Conservation (phyloP, 129 eudicot genomes). For the Pseudognaphalium luteoalbum region DNA sequence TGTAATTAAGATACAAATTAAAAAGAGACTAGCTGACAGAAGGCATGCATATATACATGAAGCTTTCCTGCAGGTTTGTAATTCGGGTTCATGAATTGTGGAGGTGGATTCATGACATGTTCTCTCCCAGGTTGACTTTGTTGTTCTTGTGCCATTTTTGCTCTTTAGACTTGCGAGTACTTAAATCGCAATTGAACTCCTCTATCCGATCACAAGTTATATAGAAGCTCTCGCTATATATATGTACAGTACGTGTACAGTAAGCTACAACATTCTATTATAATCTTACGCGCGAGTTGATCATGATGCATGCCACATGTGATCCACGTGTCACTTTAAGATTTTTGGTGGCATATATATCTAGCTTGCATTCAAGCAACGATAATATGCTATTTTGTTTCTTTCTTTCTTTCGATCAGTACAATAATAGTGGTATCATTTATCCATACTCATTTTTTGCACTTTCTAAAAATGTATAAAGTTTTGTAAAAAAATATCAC, state of each 20-base stretch:
- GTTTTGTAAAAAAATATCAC: too few species aligned
- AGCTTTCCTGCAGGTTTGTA: slow-evolving; percentile 74
- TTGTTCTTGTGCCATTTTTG: slow-evolving; percentile 48
- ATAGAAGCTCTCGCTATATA: too few species aligned
- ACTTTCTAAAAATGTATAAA: too few species aligned
- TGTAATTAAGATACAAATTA: not conserved
- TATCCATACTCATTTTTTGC: too few species aligned
- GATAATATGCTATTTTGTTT: too few species aligned
- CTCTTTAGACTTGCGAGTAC: not conserved
- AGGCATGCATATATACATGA: slow-evolving; percentile 27
- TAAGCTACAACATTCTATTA: too few species aligned
- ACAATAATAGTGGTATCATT: too few species aligned
- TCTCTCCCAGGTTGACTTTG: slow-evolving; percentile 74
- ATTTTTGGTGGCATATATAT: not conserved
- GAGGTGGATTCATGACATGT: slow-evolving; percentile 70
- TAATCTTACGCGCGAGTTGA: not conserved
- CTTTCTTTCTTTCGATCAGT: too few species aligned
- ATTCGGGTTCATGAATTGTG: slow-evolving; percentile 30
- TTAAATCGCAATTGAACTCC: not conserved
- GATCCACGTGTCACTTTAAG: not conserved
- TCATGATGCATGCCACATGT: not conserved
- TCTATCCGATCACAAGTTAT: too few species aligned
- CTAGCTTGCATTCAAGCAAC: not conserved
- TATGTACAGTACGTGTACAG: too few species aligned
- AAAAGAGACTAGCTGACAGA: not conserved